Percentiles rank a stretch among this genome's conserved stretches.
Conservation (phyloP, 108 stramenopile genomes). For the Epipyxis sp. region DNA sequence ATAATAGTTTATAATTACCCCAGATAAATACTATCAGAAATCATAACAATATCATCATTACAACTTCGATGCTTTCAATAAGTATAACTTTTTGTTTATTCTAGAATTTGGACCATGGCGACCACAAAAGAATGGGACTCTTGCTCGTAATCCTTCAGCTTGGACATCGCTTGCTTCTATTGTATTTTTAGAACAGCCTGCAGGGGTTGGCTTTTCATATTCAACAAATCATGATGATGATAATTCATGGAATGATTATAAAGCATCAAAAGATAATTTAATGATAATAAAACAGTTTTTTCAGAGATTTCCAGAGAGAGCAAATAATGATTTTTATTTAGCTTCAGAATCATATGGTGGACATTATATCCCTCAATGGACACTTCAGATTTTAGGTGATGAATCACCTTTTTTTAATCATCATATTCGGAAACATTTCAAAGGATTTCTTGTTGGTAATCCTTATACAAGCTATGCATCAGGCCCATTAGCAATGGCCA, state of each 20-base stretch:
- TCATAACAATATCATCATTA: not conserved
- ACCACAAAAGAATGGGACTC: not conserved
- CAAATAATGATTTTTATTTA: slow-evolving; percentile 8
- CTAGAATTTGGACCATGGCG: slow-evolving; percentile 11
- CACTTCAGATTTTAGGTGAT: slow-evolving; percentile 4
- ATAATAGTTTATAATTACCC: too few relatives aligned
- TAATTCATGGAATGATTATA: not conserved
- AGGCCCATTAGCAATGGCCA: not conserved
- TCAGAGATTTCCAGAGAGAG: slow-evolving; percentile 1
- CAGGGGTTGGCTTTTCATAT: slow-evolving; percentile 92
- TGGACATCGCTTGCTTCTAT: slow-evolving; percentile 49
- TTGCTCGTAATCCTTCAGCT: slow-evolving; percentile 2
- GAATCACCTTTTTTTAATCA: not conserved
- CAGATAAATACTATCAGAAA: too few relatives aligned
- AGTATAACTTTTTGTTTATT: not conserved
- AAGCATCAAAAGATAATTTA: slow-evolving; percentile 19
- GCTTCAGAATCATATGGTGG: slow-evolving; percentile 35
- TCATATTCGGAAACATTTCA: not conserved
- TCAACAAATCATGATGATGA: slow-evolving; percentile 44
- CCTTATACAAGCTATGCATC: slow-evolving; percentile 14
- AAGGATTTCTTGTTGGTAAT: slow-evolving; percentile 25
- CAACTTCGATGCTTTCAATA: not conserved
- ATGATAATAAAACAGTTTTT: slow-evolving; percentile 9
- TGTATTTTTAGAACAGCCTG: slow-evolving; percentile 93
- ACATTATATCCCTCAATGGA: slow-evolving; percentile 33